phyloP scores from a whole-genome alignment of 2,329 filamentous ascomycete genomes.

The Diaporthe australafricana region DNA sequence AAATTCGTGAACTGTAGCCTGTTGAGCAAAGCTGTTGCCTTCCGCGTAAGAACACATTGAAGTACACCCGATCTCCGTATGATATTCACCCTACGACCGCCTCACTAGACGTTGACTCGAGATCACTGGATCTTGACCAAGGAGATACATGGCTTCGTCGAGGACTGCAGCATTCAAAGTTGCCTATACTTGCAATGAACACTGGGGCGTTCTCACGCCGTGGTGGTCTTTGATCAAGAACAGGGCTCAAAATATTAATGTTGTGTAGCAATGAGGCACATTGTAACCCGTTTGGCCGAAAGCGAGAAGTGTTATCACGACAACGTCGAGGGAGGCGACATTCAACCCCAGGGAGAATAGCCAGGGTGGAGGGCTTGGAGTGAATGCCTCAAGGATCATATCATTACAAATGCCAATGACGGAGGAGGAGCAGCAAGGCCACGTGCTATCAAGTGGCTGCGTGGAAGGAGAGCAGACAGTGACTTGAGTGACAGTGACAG shows the following conservation, averaged over 20 bases:
- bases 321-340: neutral
- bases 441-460: constrained; percentile 1
- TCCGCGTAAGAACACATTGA: neutral
- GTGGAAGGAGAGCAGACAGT: neutral
- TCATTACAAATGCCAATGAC: neutral
- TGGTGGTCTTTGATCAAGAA: neutral
- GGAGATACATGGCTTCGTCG: neutral
- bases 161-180: neutral
- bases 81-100: neutral
- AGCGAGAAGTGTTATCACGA: neutral
- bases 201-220: neutral
- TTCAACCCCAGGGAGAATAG: neutral
- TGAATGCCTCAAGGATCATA: neutral
- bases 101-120: neutral
- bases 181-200: neutral
- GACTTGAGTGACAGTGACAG: neutral
- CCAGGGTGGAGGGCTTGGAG: neutral
- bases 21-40: neutral
- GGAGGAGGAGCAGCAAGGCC: neutral
- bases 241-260: neutral
- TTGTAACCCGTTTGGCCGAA: neutral
- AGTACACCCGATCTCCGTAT: neutral
- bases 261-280: neutral
- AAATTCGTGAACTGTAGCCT: neutral
- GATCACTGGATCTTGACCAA: neutral